Evolutionary conservation across 306 rosid genomes (phyloP), one percentile per base, ranked within the genome.

Genomic region (Senna siamea): DNA sequence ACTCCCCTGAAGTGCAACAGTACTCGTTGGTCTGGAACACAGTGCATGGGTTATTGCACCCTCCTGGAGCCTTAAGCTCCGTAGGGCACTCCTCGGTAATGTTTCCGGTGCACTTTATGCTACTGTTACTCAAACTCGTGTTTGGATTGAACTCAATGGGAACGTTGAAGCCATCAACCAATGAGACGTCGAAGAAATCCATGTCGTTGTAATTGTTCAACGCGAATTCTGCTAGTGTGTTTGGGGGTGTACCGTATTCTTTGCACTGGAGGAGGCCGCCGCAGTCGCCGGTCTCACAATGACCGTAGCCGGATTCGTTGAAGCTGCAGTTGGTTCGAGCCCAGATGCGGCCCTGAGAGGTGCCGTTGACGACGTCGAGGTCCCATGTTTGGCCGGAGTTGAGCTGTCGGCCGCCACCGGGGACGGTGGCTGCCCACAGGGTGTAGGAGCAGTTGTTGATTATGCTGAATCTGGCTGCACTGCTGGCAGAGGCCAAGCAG

Each of bases 291-390:
- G 90, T 86, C 9, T 48, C 44, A 17, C 93, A 88, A 1, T 1
- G 40, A 0, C 88, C 88, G 0, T 12, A 60, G 1, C 88, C 88
- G 0, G 63, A 37, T 0, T 32, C 41, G 10, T 82, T 79, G 9
- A 86, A 86, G 43, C 19, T 79, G 81, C 93, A 86, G 15, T 68
- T 59, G 18, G 93, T 88, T 47, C 90, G 89, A 0, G 83, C 82
- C 90, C 93, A 89, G 32, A 89, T 80, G 38, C 89, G 84, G 10
- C 52, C 86, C 2, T 6, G 5, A 0, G 9, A 9, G 0, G 83
- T 53, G 55, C 85, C 87, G 0, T 82, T 11, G 0, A 19, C 35
- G 5, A 73, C 68, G 14, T 58, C 69, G 2, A 88, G 9, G 0
- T 0, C 17, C 88, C 90, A 83, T 0, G 11, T 50, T 5, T 78